Base-by-base conservation (phyloP, 2,329 filamentous ascomycete genomes). In the Teratosphaeriaceae sp. region DNA sequence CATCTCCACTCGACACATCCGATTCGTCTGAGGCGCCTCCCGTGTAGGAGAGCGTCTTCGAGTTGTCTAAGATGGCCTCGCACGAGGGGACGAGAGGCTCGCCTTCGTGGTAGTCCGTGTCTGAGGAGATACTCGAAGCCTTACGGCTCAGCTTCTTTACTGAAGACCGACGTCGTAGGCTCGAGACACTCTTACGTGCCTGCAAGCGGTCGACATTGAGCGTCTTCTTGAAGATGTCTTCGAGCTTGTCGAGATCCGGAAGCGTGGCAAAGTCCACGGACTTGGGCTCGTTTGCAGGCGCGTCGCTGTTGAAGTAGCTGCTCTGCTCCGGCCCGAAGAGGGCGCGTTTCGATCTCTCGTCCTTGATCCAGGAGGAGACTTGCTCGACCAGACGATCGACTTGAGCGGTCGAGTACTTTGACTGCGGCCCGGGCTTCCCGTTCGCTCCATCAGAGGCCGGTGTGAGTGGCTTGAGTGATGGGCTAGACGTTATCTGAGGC, bases 31-130 rank as follows among this genome's bases (percentile, higher is more conserved):
- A 62, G 20, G 61, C 59, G 15, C 79, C 79, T 19, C 81, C 80
- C 12, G 71, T 74, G 60, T 92, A 94, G 39, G 82, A 79, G 55
- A 95, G 71, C 0, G 89, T 94, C 66, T 90, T 92, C 4, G 86
- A 85, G 59, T 96, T 96, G 66, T 97, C 90, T 16, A 97, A 73
- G 35, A 82, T 72, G 6, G 80, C 88, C 62, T 96, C 88, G 53
- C 89, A 94, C 50, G 78, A 80, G 1, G 90, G 90, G 1, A 94
- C 87, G n/a, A 85, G 66, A 15, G 80, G 73, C 49, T 95, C 88
- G n/a, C 79, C 79, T 49, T 95, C 89, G 13, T 79, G 69, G 53
- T 83, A 85, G 45, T 97, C 90, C 0, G 88, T 94, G 54, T 96
- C 90, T 0, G 87, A 92, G 3, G 85, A 88, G 3, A 73, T 53